Conservation (phyloP, 768 basidiomycete species). For the Agaricus sinodeliciosus region DNA sequence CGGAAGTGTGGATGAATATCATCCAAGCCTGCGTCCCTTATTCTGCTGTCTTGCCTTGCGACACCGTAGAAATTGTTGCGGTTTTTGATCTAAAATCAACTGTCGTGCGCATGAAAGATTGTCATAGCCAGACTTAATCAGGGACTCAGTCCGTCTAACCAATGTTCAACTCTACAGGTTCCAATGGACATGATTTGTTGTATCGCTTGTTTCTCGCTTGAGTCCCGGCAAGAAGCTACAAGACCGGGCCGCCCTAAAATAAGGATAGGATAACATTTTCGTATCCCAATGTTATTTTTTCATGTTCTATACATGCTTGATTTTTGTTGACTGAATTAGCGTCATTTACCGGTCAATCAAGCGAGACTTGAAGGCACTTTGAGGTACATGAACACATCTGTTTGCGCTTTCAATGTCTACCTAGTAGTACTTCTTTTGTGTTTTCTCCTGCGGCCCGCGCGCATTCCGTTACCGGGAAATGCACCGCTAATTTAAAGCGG, state of each 20-base stretch:
- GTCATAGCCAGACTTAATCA: neutral
- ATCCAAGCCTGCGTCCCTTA: neutral
- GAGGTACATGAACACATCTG: too few species aligned
- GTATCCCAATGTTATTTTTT: neutral
- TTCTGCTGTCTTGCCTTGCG: neutral
- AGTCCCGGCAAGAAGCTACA: neutral
- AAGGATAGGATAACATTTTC: neutral
- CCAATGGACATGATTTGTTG: neutral
- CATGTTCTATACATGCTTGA: too few species aligned
- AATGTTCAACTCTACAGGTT: neutral
- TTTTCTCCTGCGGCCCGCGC: slow-evolving; percentile 1
- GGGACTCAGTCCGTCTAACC: neutral
- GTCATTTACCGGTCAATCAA: too few species aligned
- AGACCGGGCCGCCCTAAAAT: neutral
- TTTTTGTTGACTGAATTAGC: too few species aligned
- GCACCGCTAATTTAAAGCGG: slow-evolving; percentile 3
- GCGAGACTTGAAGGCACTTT: too few species aligned
- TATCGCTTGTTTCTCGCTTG: slow-evolving; percentile 2
- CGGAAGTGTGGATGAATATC: too few species aligned
- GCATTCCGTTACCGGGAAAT: neutral
- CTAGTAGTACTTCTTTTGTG: too few species aligned
- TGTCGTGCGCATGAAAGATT: neutral
- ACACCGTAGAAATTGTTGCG: neutral
- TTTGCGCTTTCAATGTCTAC: too few species aligned
- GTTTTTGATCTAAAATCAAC: neutral